Evolutionary conservation across 2,329 filamentous ascomycete genomes (phyloP).

Genomic region (Macrophomina tecta): DNA sequence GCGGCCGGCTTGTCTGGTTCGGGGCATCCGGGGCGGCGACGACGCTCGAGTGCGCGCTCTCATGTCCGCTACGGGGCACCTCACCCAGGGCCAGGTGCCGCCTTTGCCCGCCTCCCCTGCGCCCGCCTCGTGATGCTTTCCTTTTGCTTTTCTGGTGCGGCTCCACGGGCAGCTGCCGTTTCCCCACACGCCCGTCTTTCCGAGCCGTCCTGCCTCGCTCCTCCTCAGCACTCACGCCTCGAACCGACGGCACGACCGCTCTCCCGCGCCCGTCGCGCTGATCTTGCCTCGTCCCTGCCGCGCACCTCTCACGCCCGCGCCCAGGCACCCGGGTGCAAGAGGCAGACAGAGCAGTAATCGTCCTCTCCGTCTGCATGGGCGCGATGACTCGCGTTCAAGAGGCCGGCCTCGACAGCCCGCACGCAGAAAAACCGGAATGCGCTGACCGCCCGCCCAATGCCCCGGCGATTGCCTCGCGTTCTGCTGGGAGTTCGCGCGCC

Average conservation of each 20-base stretch:
- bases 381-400: constrained; percentile 8
- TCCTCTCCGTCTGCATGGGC: not conserved
- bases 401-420: not conserved
- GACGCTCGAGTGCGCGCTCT: not conserved
- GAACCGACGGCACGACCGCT: not conserved
- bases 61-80: not conserved
- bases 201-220: not conserved
- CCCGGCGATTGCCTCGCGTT: constrained; percentile 15
- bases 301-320: not conserved
- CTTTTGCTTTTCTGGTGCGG: not conserved
- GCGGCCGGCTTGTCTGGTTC: constrained; percentile 1
- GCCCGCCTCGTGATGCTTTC: not conserved
- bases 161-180: constrained; percentile 13
- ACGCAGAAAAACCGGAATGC: constrained; percentile 18
- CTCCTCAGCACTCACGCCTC: not conserved
- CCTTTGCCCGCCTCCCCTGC: not conserved
- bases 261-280: constrained; percentile 2
- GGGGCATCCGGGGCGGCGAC: not conserved
- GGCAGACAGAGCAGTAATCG: not conserved
- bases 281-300: constrained; percentile 11
- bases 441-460: constrained; percentile 2
- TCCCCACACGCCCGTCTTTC: constrained; percentile 1
- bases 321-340: not conserved
- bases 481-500: not conserved
- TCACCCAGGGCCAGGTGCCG: not conserved